phyloP scores from a whole-genome alignment of 1,139 yeast species.

The Yamadazyma dushanensis region DNA sequence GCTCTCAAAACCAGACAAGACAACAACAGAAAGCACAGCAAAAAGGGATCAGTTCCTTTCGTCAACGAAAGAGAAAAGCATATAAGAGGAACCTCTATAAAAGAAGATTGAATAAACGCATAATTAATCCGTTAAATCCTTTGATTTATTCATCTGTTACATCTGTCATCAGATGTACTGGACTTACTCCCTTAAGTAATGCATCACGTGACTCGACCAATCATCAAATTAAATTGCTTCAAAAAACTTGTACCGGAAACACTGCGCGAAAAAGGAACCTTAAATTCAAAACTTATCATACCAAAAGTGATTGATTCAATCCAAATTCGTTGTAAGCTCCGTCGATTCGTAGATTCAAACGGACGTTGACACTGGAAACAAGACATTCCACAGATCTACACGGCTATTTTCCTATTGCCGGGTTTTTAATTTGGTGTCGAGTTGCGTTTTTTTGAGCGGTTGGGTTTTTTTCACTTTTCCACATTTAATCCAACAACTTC shows the following conservation, averaged over 20 bases:
- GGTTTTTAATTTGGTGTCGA: too few species aligned
- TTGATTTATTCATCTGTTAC: too few species aligned
- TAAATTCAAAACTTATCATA: background rate
- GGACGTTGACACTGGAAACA: background rate
- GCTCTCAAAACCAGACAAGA: conserved; percentile 78
- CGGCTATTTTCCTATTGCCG: too few species aligned
- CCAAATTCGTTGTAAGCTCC: too few species aligned
- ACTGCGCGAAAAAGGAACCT: conserved; percentile 2
- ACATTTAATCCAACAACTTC: too few species aligned
- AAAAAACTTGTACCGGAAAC: conserved; percentile 4
- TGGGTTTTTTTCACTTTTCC: too few species aligned
- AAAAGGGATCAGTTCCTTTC: conserved; percentile 64
- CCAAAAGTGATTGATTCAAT: conserved; percentile 1
- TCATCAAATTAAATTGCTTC: conserved; percentile 14
- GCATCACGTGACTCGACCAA: conserved; percentile 4
- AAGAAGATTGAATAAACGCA: conserved; percentile 26
- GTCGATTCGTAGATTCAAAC: background rate
- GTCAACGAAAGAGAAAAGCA: conserved; percentile 80
- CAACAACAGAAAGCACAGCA: conserved; percentile 77
- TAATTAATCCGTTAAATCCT: too few species aligned
- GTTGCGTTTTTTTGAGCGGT: too few species aligned
- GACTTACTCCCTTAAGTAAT: too few species aligned
- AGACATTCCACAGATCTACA: background rate
- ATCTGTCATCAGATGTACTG: too few species aligned
- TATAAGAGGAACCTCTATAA: conserved; percentile 77